Evolutionary conservation across 2,329 filamentous ascomycete genomes (phyloP), one percentile per base, ranked within the genome.

Genomic region (Harringtonia aguacate): DNA sequence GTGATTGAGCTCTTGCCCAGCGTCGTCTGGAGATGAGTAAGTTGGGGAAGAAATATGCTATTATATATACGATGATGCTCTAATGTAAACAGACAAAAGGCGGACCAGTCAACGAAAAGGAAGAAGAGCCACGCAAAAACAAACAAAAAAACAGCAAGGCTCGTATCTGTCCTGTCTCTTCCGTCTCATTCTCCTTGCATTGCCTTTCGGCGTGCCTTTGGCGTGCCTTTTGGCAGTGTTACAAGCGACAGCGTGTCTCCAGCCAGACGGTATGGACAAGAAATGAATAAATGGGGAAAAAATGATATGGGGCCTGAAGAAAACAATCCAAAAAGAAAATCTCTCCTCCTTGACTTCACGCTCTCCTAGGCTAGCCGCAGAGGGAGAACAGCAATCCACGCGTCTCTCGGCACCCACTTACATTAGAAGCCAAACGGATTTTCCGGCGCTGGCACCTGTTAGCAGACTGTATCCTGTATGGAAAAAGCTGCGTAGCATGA

Each of bases 401-500:
- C n/a, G n/a, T n/a, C n/a, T n/a, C n/a, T n/a, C n/a, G n/a, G 33
- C n/a, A 18, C 18, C 7, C 13, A 10, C n/a, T 20, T 29, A 15
- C 34, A 39, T 51, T 48, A 58, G 29, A 59, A 59, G 12, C 57
- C 57, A 47, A 59, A 59, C 10, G 57, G 57, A 46, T 59, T 59
- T 34, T 57, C 50, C 21, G 57, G 56, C 3, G 57, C 56, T 59
- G 36, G 12, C 8, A n/a, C n/a, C 20, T 17, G 45, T 52, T 40
- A 55, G 51, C 41, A 27, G 4, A 8, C 13, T n/a, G 12, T 8
- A 24, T n/a, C n/a, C n/a, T n/a, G n/a, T n/a, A n/a, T n/a, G n/a
- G n/a, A n/a, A n/a, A n/a, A n/a, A 14, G 3, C 21, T 7, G 14
- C 18, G 9, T 12, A 18, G 4, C 18, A n/a, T 3, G 18, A 89